Base-by-base conservation (phyloP, 306 rosid species). In the Gastrolobium villosum region DNA sequence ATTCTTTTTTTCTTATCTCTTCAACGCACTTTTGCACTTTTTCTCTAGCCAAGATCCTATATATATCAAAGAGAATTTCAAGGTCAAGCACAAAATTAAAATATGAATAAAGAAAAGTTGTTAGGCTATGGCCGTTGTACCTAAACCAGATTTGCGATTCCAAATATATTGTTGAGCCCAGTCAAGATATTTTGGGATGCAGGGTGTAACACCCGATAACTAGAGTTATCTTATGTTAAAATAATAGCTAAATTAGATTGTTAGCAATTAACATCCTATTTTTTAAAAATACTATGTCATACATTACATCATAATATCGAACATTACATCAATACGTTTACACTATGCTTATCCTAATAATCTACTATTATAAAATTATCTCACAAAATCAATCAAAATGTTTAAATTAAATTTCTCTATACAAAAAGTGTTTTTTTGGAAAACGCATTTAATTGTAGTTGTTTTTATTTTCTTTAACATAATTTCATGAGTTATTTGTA, bases 111-210 rank as follows among this genome's bases (percentile, higher is more conserved):
- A 49, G n/a, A 54, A 45, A 77, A 9, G 13, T 28, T 48, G 32
- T 64, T 48, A 56, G 65, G 57, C 2, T 35, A 20, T 55, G 64
- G 72, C 39, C 52, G 67, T 62, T 78, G 75, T 74, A 74, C 81
- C 76, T 63, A 82, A 56, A 65, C 32, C 11, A 39, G 57, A 65
- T 37, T 77, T 43, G 75, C n/a, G 2, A 45, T 85, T 59, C 32
- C 69, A 40, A 49, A 20, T 2, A 15, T 20, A 45, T n/a, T 10
- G 52, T 62, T 54, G 3, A 61, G 3, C 34, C 1, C 34, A 31
- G 39, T 39, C 14, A 61, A 68, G 34, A 26, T 39, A 7, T 35
- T 56, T 56, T 41, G 9, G n/a, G 49, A 43, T 31, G 0, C 34
- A 14, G 7, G 3, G 3, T 3, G 37, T 59, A 59, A 32, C 20